Percentiles rank a stretch among this genome's conserved stretches.
Evolutionary conservation across 2,329 filamentous ascomycete genomes (phyloP).

Genomic region (Orbilia javanica): DNA sequence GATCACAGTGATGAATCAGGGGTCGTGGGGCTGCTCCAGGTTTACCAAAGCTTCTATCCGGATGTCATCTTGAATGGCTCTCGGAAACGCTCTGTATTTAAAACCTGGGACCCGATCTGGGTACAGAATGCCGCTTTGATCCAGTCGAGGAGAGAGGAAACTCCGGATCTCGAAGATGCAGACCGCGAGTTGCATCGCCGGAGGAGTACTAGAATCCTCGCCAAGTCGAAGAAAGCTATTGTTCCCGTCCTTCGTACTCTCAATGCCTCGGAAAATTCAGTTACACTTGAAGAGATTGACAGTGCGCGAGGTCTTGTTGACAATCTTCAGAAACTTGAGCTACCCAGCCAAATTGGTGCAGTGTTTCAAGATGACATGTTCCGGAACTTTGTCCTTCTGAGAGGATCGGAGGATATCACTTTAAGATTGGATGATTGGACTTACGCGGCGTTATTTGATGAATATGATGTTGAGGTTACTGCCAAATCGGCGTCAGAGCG

Average conservation of each 20-base stretch:
- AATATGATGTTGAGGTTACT: constrained; percentile 69
- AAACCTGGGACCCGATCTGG: constrained; percentile 49
- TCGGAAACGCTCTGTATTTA: constrained; percentile 45
- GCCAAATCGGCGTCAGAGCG: constrained; percentile 70
- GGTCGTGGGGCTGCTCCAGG: constrained; percentile 78
- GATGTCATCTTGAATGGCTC: constrained; percentile 79
- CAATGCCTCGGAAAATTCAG: constrained; percentile 70
- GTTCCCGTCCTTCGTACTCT: constrained; percentile 80
- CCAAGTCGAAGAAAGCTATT: constrained; percentile 69
- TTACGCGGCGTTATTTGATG: constrained; percentile 49
- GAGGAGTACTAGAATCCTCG: constrained; percentile 59
- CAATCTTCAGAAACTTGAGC: constrained; percentile 80
- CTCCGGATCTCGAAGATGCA: constrained; percentile 4
- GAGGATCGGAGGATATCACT: constrained; percentile 34
- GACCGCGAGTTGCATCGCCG: constrained; percentile 13
- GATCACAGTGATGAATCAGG: constrained; percentile 77
- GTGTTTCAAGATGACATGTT: constrained; percentile 80
- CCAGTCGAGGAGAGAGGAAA: constrained; percentile 31
- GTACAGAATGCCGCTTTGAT: constrained; percentile 38
- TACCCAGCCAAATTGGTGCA: constrained; percentile 84
- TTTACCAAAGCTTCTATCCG: constrained; percentile 93
- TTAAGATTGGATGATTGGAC: constrained; percentile 47
- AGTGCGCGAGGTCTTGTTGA: constrained; percentile 77
- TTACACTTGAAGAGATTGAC: constrained; percentile 83
- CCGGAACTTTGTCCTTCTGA: constrained; percentile 80